Conservation (phyloP, 139 green algal genomes). For the Volvox africanus region DNA sequence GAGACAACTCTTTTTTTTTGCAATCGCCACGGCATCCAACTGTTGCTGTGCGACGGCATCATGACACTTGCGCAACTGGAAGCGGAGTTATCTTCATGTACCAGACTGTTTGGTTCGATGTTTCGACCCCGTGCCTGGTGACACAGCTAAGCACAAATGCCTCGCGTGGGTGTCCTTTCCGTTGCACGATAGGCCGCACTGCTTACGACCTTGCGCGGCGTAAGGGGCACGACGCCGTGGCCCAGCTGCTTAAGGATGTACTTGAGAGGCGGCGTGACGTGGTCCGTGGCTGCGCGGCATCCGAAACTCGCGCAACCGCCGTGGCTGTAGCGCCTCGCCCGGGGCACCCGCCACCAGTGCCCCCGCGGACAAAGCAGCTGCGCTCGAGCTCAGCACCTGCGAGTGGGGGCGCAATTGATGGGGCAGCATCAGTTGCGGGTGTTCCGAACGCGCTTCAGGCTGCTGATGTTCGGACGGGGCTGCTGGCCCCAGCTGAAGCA, state of each 20-base stretch:
- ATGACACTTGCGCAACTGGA: too few species aligned
- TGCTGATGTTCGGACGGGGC: too few species aligned
- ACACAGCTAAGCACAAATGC: too few species aligned
- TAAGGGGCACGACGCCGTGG: conserved; percentile 28
- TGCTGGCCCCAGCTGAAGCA: background rate
- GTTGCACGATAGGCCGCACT: background rate
- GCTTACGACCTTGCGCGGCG: conserved; percentile 33
- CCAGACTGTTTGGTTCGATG: too few species aligned
- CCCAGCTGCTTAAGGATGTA: conserved; percentile 26
- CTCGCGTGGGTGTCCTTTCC: background rate
- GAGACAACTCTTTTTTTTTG: too few species aligned
- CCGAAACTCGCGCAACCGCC: background rate
- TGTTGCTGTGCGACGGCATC: too few species aligned
- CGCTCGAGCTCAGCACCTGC: background rate
- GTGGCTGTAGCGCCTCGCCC: background rate
- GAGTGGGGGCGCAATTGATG: background rate
- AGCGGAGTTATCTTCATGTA: too few species aligned
- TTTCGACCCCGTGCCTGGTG: too few species aligned
- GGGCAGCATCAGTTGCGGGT: background rate
- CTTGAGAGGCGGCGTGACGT: background rate
- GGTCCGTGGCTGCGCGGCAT: conserved; percentile 12
- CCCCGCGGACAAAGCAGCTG: background rate
- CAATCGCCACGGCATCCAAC: too few species aligned
- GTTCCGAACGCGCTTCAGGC: too few species aligned
- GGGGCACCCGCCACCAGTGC: background rate